Conservation (phyloP, 1,284 basidiomycete species). For the Somion occarium region DNA sequence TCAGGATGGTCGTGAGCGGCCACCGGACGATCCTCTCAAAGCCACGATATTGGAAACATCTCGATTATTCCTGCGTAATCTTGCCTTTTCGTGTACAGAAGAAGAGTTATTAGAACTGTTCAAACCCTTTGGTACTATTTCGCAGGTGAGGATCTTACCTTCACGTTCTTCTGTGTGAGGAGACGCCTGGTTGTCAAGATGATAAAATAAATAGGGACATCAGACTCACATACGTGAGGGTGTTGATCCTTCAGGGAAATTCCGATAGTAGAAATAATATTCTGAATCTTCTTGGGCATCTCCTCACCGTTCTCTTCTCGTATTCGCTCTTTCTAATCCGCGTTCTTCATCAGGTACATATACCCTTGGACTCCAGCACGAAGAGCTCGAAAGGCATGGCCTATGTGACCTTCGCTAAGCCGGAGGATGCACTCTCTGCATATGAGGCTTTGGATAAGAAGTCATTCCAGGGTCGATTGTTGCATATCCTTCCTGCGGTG, state of each 20-base stretch:
- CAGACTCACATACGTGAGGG: constrained; percentile 35
- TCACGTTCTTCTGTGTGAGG: constrained; percentile 1
- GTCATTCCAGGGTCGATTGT: constrained; percentile 87
- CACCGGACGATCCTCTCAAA: constrained; percentile 39
- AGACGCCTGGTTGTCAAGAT: constrained; percentile 24
- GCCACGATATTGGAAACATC: constrained; percentile 74
- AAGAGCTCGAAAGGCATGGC: constrained; percentile 80
- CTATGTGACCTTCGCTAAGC: constrained; percentile 73
- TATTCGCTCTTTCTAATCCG: constrained; percentile 4
- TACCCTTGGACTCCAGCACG: constrained; percentile 68
- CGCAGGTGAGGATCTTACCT: constrained; percentile 51
- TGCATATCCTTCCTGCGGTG: constrained; percentile 87
- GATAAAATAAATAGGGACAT: constrained; percentile 43
- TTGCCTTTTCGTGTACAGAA: constrained; percentile 81
- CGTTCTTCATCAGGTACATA: constrained; percentile 59
- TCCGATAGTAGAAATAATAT: constrained; percentile 54
- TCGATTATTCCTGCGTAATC: constrained; percentile 88
- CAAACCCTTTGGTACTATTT: constrained; percentile 65
- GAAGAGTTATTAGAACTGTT: constrained; percentile 72
- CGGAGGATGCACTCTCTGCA: constrained; percentile 70
- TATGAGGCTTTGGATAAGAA: constrained; percentile 78
- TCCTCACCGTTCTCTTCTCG: constrained; percentile 7
- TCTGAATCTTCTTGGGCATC: constrained; percentile 21
- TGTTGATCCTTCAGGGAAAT: constrained; percentile 58
- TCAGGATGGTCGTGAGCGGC: constrained; percentile 8